Percentiles rank a stretch among this genome's conserved stretches.
phyloP scores from a whole-genome alignment of 2,329 filamentous ascomycete species.

The Pseudophaeomoniella oleicola region DNA sequence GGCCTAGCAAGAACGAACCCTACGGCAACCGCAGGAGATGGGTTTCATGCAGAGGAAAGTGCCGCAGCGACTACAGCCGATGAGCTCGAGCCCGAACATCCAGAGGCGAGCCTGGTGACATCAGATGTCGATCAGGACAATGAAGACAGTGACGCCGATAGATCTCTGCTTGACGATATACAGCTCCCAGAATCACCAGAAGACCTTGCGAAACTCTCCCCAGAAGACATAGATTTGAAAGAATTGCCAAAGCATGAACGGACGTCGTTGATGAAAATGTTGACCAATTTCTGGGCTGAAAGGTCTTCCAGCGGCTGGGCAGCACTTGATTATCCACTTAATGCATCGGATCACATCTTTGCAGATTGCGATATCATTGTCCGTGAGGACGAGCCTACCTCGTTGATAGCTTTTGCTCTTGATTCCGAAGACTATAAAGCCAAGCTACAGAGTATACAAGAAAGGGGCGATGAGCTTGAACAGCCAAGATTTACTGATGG shows the following conservation, averaged over 20 bases:
- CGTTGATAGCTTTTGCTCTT: slow-evolving; percentile 83
- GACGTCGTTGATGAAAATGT: slow-evolving; percentile 82
- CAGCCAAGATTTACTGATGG: slow-evolving; percentile 11
- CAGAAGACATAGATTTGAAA: slow-evolving; percentile 44
- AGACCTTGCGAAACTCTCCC: slow-evolving; percentile 32
- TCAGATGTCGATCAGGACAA: slow-evolving; percentile 51
- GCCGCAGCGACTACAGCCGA: slow-evolving; percentile 20
- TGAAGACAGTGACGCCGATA: slow-evolving; percentile 56
- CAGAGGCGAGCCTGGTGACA: slow-evolving; percentile 46
- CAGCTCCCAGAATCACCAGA: slow-evolving; percentile 38
- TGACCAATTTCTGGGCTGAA: slow-evolving; percentile 97
- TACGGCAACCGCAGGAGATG: slow-evolving; percentile 13
- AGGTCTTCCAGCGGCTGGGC: slow-evolving; percentile 91
- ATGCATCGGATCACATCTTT: slow-evolving; percentile 82
- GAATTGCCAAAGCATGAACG: slow-evolving; percentile 88
- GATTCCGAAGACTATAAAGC: slow-evolving; percentile 74
- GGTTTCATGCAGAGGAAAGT: slow-evolving; percentile 18
- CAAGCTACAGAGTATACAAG: slow-evolving; percentile 47
- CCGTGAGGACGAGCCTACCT: slow-evolving; percentile 91
- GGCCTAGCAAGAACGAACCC: slow-evolving; percentile 16
- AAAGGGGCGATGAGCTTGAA: slow-evolving; percentile 17
- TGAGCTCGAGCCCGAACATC: slow-evolving; percentile 28
- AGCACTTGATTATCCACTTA: slow-evolving; percentile 80
- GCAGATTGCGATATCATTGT: slow-evolving; percentile 95
- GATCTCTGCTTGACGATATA: slow-evolving; percentile 53